Conservation (phyloP, 129 eudicot genomes). For the Apium graveolens region DNA sequence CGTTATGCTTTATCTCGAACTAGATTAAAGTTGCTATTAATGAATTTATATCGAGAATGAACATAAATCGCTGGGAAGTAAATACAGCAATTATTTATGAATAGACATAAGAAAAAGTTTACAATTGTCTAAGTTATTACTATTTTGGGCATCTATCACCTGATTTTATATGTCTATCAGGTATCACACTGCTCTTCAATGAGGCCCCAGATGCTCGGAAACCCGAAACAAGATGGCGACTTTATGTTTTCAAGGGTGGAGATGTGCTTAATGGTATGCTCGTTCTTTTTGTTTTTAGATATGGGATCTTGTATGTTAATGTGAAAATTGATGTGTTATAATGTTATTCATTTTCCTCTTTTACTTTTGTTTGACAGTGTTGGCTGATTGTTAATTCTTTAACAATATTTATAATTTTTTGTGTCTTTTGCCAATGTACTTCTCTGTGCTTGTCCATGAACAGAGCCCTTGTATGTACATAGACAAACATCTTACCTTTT, state of each 20-base stretch:
- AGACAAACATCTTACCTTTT: conserved; percentile 91
- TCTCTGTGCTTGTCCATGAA: conserved; percentile 17
- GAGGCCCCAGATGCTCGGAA: conserved; percentile 97
- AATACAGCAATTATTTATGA: not conserved
- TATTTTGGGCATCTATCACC: not conserved
- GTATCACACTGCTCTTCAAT: conserved; percentile 78
- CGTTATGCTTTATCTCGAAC: not conserved
- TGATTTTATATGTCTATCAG: conserved; percentile 30
- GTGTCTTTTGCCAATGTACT: conserved; percentile 1
- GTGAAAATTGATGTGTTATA: not conserved
- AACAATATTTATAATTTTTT: not conserved
- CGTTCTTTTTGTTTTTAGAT: not conserved
- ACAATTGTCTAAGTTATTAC: not conserved
- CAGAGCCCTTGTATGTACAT: conserved; percentile 95
- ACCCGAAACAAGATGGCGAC: conserved; percentile 88
- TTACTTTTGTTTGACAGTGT: not conserved
- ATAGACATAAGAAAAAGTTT: not conserved
- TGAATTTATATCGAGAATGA: not conserved
- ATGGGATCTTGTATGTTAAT: not conserved
- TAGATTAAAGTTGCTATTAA: not conserved
- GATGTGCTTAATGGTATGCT: conserved; percentile 79
- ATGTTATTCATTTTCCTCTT: not conserved
- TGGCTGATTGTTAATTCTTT: not conserved
- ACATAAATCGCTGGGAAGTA: not conserved
- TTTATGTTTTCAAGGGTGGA: conserved; percentile 91